Conservation (phyloP, 768 basidiomycete species). For the Amyloporia xantha region DNA sequence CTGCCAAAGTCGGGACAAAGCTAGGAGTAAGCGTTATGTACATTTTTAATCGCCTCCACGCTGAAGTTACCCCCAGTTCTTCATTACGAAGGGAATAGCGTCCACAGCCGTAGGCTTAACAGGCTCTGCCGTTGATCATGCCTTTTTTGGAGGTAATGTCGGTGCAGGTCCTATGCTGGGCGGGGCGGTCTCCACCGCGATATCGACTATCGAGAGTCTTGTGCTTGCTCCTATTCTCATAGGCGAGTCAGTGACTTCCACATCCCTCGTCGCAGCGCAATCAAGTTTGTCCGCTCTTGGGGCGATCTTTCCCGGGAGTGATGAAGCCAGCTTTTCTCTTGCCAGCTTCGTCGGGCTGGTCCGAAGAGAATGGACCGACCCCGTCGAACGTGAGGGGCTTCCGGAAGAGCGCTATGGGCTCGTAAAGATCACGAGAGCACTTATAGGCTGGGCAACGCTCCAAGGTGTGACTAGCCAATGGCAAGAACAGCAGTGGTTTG, state of each 20-base stretch:
- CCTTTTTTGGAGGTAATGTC: conserved; percentile 55
- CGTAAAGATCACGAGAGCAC: conserved; percentile 58
- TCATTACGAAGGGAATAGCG: conserved; percentile 55
- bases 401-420: conserved; percentile 59
- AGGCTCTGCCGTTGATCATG: conserved; percentile 54
- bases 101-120: conserved; percentile 52
- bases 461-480: conserved; percentile 79
- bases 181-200: conserved; percentile 50
- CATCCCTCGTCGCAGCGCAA: conserved; percentile 67
- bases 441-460: conserved; percentile 75
- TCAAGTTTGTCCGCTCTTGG: conserved; percentile 70
- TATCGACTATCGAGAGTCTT: conserved; percentile 63
- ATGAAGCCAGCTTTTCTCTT: conserved; percentile 76
- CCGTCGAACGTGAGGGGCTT: conserved; percentile 41
- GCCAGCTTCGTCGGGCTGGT: conserved; percentile 76
- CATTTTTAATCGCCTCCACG: not conserved
- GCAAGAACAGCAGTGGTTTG: conserved; percentile 68
- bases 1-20: conserved; percentile 59
- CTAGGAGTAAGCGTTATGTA: conserved; percentile 48
- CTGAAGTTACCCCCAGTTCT: conserved; percentile 42
- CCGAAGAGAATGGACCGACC: conserved; percentile 67
- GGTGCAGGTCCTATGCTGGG: conserved; percentile 54
- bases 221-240: conserved; percentile 71
- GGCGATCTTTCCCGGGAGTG: conserved; percentile 65
- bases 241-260: conserved; percentile 70